phyloP scores from a whole-genome alignment of 805 yeast genomes.

The Saccharomycopsis sp. region DNA sequence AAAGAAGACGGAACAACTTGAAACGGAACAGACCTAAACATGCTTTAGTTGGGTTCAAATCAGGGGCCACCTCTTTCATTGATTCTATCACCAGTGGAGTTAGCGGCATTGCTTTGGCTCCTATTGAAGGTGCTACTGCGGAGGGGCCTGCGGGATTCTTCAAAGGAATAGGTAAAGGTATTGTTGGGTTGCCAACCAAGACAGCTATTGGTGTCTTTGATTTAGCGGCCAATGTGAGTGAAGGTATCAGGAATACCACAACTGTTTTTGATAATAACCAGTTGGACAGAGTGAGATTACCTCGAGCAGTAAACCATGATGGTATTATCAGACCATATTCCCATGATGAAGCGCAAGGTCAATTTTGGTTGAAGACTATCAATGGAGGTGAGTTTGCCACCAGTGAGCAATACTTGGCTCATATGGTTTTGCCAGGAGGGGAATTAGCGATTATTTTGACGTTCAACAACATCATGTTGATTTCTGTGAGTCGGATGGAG shows the following conservation, averaged over 20 bases:
- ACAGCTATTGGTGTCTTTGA: slow-evolving; percentile 94
- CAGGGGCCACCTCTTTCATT: slow-evolving; percentile 82
- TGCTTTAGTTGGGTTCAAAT: slow-evolving; percentile 73
- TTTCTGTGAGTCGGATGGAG: slow-evolving; percentile 50
- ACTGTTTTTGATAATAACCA: slow-evolving; percentile 78
- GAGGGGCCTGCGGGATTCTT: slow-evolving; percentile 91
- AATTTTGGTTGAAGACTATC: slow-evolving; percentile 76
- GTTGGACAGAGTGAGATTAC: slow-evolving; percentile 70
- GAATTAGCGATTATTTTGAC: slow-evolving; percentile 73
- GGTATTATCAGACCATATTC: slow-evolving; percentile 67
- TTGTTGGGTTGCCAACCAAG: slow-evolving; percentile 94
- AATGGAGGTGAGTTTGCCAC: slow-evolving; percentile 65
- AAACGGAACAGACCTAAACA: slow-evolving; percentile 75
- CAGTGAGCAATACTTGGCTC: slow-evolving; percentile 75
- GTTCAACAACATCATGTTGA: slow-evolving; percentile 55
- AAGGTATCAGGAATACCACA: slow-evolving; percentile 88
- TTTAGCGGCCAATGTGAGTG: slow-evolving; percentile 84
- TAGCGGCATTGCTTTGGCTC: slow-evolving; percentile 83
- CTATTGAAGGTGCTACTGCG: slow-evolving; percentile 78
- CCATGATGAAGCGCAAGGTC: slow-evolving; percentile 86
- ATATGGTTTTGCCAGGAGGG: slow-evolving; percentile 71
- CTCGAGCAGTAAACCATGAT: slow-evolving; percentile 66
- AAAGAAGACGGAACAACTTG: slow-evolving; percentile 62
- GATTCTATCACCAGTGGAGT: slow-evolving; percentile 84
- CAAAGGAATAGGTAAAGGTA: slow-evolving; percentile 87